These are phyloP conservation scores for Daldinia eschscholtzii DNA, from an alignment of 2,329 filamentous ascomycete species.

Conservation along the genomic window DNA sequence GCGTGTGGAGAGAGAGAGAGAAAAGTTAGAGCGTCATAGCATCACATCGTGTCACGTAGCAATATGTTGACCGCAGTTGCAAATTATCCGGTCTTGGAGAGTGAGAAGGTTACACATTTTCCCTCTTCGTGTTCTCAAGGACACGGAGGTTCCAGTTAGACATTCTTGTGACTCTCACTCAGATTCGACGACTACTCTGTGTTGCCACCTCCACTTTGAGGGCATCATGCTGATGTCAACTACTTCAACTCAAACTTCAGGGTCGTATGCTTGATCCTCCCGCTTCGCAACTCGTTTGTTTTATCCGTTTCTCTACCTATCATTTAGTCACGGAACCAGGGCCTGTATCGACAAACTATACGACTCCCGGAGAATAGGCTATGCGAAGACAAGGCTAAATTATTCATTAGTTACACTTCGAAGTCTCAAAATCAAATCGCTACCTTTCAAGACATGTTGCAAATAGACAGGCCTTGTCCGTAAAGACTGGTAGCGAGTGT, in stretches of 20 bases:
- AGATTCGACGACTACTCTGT: background rate
- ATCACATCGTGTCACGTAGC: constrained; percentile 25
- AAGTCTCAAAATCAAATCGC: background rate
- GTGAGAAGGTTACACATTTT: constrained; percentile 11
- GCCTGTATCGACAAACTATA: background rate
- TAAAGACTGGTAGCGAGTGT: background rate
- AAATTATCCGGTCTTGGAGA: constrained; percentile 1
- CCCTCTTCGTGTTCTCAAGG: background rate
- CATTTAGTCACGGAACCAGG: background rate
- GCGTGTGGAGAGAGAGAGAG: background rate
- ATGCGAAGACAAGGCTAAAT: background rate
- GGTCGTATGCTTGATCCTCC: constrained; percentile 6
- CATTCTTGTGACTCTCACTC: constrained; percentile 1
- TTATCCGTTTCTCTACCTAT: background rate
- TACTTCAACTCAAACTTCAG: background rate
- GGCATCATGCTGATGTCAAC: constrained; percentile 2
- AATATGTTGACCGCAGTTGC: constrained; percentile 24
- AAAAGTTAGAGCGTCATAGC: constrained; percentile 7
- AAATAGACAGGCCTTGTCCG: background rate
- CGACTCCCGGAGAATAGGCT: constrained; percentile 4
- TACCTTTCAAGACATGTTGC: background rate
- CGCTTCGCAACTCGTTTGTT: background rate
- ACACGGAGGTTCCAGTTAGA: background rate
- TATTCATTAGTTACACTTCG: background rate
- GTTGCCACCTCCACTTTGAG: constrained; percentile 3